Conservation (phyloP, 139 green algal genomes). For the Parachlorella kessleri region DNA sequence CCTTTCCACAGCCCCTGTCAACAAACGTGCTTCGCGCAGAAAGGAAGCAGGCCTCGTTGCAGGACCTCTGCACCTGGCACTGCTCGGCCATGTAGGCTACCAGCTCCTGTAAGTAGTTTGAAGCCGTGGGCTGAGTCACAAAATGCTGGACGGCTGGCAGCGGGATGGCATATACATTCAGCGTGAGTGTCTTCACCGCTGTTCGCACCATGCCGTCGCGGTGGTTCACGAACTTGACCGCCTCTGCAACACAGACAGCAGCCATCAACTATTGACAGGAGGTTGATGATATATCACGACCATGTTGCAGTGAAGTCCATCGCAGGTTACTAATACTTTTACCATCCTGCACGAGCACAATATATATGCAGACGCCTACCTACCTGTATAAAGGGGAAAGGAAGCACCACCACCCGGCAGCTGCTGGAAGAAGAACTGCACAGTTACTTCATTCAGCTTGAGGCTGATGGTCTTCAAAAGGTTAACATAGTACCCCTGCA, state of each 20-base stretch:
- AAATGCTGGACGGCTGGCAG: slow-evolving; percentile 74
- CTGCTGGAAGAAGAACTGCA: slow-evolving; percentile 92
- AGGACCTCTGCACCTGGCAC: slow-evolving; percentile 64
- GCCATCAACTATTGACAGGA: too few relatives aligned
- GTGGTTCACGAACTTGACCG: slow-evolving; percentile 91
- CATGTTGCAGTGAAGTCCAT: too few relatives aligned
- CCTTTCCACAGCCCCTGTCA: too few relatives aligned
- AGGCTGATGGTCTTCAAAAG: slow-evolving; percentile 96
- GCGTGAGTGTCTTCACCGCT: slow-evolving; percentile 93
- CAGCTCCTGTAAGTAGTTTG: slow-evolving; percentile 71
- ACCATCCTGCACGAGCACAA: too few relatives aligned
- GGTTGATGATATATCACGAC: too few relatives aligned
- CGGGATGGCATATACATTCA: slow-evolving; percentile 91
- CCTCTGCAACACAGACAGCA: slow-evolving; percentile 61
- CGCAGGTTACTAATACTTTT: too few relatives aligned
- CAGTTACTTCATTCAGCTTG: slow-evolving; percentile 86
- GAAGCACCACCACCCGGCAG: background rate
- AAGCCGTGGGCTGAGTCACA: slow-evolving; percentile 58
- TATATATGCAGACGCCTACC: too few relatives aligned
- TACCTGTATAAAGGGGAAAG: slow-evolving; percentile 90
- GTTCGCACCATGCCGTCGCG: slow-evolving; percentile 95
- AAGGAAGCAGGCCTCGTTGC: too few relatives aligned
- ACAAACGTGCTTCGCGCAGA: too few relatives aligned
- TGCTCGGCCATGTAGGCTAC: slow-evolving; percentile 70
- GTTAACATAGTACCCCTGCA: slow-evolving; percentile 97